Conservation (phyloP, 208 protist species). For the Crithidia fasciculata region DNA sequence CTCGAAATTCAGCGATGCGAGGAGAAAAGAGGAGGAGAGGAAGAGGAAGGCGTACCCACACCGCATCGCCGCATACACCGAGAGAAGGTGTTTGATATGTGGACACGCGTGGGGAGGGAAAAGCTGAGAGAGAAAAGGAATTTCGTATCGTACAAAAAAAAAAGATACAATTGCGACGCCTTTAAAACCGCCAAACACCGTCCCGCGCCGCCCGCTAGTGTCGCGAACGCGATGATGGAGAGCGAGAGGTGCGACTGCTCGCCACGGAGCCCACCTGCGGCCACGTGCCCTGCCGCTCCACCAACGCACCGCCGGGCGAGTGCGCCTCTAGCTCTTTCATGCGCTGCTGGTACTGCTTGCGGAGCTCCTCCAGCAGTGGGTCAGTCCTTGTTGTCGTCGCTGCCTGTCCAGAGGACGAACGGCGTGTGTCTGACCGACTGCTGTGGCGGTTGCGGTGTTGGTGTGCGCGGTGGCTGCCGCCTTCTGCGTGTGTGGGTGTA, state of each 20-base stretch:
- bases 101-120: background rate
- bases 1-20: too few species aligned
- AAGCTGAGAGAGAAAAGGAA: background rate
- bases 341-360: slow-evolving; percentile 50
- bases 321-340: slow-evolving; percentile 44
- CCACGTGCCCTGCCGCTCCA: slow-evolving; percentile 11
- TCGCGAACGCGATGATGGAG: background rate
- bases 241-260: slow-evolving; percentile 8
- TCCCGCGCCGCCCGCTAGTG: too few species aligned
- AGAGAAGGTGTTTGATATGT: background rate
- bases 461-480: background rate
- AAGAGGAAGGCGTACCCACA: background rate
- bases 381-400: slow-evolving; percentile 16
- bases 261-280: slow-evolving; percentile 7
- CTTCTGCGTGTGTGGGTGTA: background rate
- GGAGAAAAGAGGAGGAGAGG: background rate
- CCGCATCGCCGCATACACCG: too few species aligned
- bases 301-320: background rate
- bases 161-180: background rate
- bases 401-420: background rate
- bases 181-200: background rate
- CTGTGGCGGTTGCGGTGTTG: background rate
- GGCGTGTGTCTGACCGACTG: background rate
- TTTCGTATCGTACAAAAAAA: background rate
- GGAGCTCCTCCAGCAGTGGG: slow-evolving; percentile 50